Base-by-base conservation (phyloP, 306 rosid genomes). In the Cucumis melo region DNA sequence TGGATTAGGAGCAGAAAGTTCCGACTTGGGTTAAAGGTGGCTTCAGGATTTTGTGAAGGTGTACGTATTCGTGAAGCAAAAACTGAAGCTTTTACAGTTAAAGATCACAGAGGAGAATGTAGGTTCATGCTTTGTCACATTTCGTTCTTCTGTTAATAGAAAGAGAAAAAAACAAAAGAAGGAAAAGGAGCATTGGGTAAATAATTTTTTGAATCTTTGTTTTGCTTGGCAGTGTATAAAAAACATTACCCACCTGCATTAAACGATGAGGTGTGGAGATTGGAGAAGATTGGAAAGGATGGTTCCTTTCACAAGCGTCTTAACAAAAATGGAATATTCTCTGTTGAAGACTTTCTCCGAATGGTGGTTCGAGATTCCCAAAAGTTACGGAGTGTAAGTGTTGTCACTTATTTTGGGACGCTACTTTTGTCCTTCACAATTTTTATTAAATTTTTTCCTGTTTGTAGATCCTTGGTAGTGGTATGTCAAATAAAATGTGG, bases 401-500 rank as follows among this genome's bases (percentile, higher is more conserved):
- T 44, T 55, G 81, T 61, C 71, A 62, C 58, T 76, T 83, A 29
- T 16, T 19, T 77, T 71, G 68, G 76, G 19, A 21, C 78, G 59
- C 76, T 80, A 73, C 12, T 24, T 79, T 80, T 42, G 74, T 83
- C 39, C 21, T 36, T 20, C 38, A 56, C 23, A 20, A 41, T n/a
- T 57, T 66, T 41, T 66, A 7, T 57, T 56, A 14, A 75, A 56
- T 1, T 21, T 54, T 76, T 81, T 62, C 73, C 39, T 68, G 66
- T 87, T 78, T 86, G 79, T 76, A 95, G 99, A 95, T 90, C 78
- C 99, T 95, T 80, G 99, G 99, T 77, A 92, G 99, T 78, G 99
- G 99, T n/a, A 95, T 95, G 99, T 95, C 99, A 74, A 95, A 95
- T 86, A 95, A 88, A 88, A 95, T 95, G 99, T 95, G 99, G 99